Evolutionary conservation across 306 rosid genomes (phyloP), one percentile per base, ranked within the genome.

Genomic region (Phaseolus lunatus): DNA sequence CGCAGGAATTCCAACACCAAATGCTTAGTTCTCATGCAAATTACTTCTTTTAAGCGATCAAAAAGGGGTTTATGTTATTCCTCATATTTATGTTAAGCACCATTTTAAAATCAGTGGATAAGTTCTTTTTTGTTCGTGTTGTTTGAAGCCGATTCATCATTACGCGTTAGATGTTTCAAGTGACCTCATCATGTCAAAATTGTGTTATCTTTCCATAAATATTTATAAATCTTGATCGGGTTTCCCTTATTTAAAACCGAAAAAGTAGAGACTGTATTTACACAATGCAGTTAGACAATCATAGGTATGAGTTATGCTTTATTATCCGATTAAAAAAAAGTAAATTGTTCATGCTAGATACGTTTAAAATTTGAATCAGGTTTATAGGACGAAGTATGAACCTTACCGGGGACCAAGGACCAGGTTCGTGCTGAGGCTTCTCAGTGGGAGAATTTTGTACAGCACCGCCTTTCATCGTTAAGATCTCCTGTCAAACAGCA

Each of bases 381-480:
- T 69, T 57, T 15, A 71, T 29, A 82, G 43, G 57, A 49, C 24
- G 50, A 61, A 82, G 70, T 22, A 70, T 29, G 68, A 67, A 12
- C 91, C 50, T n/a, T 87, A 95, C 97, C 92, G 97, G 98, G 9
- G 97, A 95, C 95, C 97, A 95, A 76, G 98, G 98, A 77, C 93
- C 83, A 33, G 86, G 93, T 82, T 87, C 91, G 1, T 85, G 93
- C 77, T 87, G 90, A 78, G 86, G 78, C 83, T 91, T 95, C 47
- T 95, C 90, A 0, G 93, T 89, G 35, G 98, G 98, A 77, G 97
- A 92, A 67, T 95, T 85, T 88, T 92, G 97, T 22, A 95, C 97
- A 20, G 97, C 96, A 4, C 98, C 98, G 22, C 96, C 59, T 85
- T 95, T 95, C 79, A 73, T 84, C 26, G 93, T 88, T 63, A 92